phyloP scores from a whole-genome alignment of 257 asterid species.

The Nicotiana sylvestris region DNA sequence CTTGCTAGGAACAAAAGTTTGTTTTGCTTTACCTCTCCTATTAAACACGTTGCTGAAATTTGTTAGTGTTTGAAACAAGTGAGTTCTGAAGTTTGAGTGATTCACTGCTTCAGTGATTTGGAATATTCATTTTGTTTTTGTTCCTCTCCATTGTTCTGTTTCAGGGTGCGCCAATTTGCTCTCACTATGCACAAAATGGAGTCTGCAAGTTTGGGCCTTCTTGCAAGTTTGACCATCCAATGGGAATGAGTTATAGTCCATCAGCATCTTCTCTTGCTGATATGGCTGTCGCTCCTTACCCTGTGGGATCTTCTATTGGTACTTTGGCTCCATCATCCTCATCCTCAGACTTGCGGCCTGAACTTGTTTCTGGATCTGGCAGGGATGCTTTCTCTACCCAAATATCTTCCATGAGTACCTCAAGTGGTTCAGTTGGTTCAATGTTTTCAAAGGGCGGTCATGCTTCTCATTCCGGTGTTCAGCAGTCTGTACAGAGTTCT shows the following conservation, averaged over 20 bases:
- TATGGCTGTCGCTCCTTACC: constrained; percentile 91
- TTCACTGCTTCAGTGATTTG: not conserved
- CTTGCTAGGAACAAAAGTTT: not conserved
- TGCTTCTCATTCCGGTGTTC: constrained; percentile 34
- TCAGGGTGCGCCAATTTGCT: constrained; percentile 76
- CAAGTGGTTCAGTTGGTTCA: constrained; percentile 39
- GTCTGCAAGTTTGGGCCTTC: constrained; percentile 85
- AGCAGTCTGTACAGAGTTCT: constrained; percentile 38
- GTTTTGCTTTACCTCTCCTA: not conserved
- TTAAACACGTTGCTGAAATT: not conserved
- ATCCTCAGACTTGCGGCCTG: constrained; percentile 38
- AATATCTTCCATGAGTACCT: constrained; percentile 27
- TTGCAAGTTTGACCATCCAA: constrained; percentile 88
- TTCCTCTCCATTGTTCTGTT: not conserved
- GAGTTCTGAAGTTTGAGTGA: not conserved
- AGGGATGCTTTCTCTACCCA: constrained; percentile 25
- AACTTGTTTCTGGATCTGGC: constrained; percentile 28
- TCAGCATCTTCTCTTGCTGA: constrained; percentile 89
- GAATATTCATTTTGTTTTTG: not conserved
- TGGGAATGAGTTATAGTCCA: constrained; percentile 73
- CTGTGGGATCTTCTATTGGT: constrained; percentile 66
- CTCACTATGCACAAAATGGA: constrained; percentile 82
- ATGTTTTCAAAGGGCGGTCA: constrained; percentile 42
- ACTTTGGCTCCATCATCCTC: constrained; percentile 61
- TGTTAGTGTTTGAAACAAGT: not conserved